Percentiles rank a stretch among this genome's conserved stretches.
phyloP scores from a whole-genome alignment of 78 protist genomes.

The Pigoraptor vietnamica region DNA sequence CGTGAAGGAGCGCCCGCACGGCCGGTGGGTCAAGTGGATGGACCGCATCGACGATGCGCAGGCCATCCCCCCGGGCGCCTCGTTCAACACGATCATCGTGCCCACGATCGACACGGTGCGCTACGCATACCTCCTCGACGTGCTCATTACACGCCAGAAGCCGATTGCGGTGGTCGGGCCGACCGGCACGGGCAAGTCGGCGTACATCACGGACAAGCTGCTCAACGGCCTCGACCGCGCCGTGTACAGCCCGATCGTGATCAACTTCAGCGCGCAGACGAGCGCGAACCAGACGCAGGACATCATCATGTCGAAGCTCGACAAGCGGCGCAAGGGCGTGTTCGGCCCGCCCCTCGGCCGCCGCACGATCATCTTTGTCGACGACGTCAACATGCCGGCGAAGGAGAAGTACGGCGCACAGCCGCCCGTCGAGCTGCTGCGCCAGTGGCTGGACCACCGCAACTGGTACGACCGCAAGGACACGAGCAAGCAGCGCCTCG shows the following conservation, averaged over 20 bases:
- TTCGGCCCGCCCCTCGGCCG: slow-evolving; percentile 76
- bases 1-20: neutral
- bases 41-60: neutral
- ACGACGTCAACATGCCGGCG: slow-evolving; percentile 90
- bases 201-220: slow-evolving; percentile 41
- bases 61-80: neutral
- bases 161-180: slow-evolving; percentile 65
- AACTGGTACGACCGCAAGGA: slow-evolving; percentile 84
- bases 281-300: slow-evolving; percentile 63
- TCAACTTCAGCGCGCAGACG: slow-evolving; percentile 82
- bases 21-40: slow-evolving; percentile 56
- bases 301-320: slow-evolving; percentile 52
- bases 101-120: slow-evolving; percentile 86
- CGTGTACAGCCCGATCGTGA: slow-evolving; percentile 23
- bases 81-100: slow-evolving; percentile 52
- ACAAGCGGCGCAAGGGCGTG: slow-evolving; percentile 57
- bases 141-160: slow-evolving; percentile 17
- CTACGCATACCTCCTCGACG: slow-evolving; percentile 36
- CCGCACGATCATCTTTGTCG: slow-evolving; percentile 65
- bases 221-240: slow-evolving; percentile 25
- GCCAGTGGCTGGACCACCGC: slow-evolving; percentile 81
- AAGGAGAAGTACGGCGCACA: slow-evolving; percentile 77
- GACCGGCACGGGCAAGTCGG: slow-evolving; percentile 87
- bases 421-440: slow-evolving; percentile 86
- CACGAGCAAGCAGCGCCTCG: slow-evolving; percentile 29